These are phyloP conservation scores for Pseudocercospora fuligena DNA, from an alignment of 2,329 filamentous ascomycete species.

Conservation along the genomic window DNA sequence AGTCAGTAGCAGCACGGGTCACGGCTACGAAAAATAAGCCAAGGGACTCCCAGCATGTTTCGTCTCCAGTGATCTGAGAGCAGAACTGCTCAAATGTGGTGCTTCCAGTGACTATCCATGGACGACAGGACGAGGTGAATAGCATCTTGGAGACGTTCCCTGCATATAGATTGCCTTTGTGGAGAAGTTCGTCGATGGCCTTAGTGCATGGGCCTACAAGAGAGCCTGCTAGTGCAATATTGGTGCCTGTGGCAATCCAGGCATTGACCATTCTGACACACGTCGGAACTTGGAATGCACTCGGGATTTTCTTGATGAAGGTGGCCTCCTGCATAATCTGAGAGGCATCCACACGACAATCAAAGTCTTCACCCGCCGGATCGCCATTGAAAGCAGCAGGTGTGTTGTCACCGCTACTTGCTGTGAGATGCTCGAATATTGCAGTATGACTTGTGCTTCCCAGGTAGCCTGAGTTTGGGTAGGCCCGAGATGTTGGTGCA, in stretches of 20 bases:
- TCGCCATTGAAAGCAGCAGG: slow-evolving; percentile 3
- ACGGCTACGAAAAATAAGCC: slow-evolving; percentile 47
- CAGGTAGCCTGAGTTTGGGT: slow-evolving; percentile 43
- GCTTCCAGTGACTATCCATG: background rate
- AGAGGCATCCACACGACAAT: slow-evolving; percentile 24
- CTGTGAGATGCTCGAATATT: slow-evolving; percentile 40
- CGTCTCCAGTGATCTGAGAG: slow-evolving; percentile 10
- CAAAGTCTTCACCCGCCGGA: slow-evolving; percentile 4
- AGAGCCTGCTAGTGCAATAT: slow-evolving; percentile 35
- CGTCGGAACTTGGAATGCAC: slow-evolving; percentile 18
- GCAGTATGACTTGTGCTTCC: slow-evolving; percentile 41
- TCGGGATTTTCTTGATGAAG: slow-evolving; percentile 27
- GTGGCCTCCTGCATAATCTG: slow-evolving; percentile 29
- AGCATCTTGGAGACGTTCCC: slow-evolving; percentile 7
- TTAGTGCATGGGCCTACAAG: slow-evolving; percentile 33
- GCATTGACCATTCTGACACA: slow-evolving; percentile 31
- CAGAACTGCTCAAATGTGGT: slow-evolving; percentile 10
- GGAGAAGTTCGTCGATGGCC: slow-evolving; percentile 25
- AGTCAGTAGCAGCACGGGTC: slow-evolving; percentile 43
- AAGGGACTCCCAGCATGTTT: slow-evolving; percentile 48
- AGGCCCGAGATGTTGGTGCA: slow-evolving; percentile 26
- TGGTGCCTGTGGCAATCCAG: slow-evolving; percentile 36
- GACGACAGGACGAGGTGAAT: slow-evolving; percentile 6
- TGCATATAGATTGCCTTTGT: background rate
- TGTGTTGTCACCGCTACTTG: slow-evolving; percentile 21